Conservation (phyloP, 176 grass and related monocot species). For the Rhynchospora tenuis region DNA sequence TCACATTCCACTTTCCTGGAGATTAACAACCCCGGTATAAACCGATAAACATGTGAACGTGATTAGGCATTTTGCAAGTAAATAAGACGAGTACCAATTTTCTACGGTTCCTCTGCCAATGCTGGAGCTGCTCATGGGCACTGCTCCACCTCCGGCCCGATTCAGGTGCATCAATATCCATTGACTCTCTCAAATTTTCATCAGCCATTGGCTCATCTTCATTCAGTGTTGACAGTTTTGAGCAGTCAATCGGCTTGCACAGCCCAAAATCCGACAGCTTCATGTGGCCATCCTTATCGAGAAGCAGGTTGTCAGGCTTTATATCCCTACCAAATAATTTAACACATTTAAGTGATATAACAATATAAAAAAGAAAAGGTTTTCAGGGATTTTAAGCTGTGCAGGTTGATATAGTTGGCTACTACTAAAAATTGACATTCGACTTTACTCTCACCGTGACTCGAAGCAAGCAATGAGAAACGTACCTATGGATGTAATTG, state of each 20-base stretch:
- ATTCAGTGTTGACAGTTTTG: constrained; percentile 80
- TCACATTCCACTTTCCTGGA: neutral
- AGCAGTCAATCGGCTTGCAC: constrained; percentile 95
- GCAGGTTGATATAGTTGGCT: neutral
- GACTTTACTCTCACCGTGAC: neutral
- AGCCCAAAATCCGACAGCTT: constrained; percentile 96
- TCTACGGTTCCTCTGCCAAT: constrained; percentile 95
- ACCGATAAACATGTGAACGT: neutral
- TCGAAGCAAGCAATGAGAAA: constrained; percentile 22
- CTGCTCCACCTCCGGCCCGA: constrained; percentile 88
- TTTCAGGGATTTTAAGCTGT: neutral
- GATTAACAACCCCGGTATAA: neutral
- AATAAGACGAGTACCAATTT: constrained; percentile 58
- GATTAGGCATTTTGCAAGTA: neutral
- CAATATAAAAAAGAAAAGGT: neutral
- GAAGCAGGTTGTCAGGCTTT: constrained; percentile 92
- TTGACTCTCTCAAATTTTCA: constrained; percentile 79
- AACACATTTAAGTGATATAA: constrained; percentile 32
- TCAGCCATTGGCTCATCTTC: constrained; percentile 93
- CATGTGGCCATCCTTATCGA: constrained; percentile 97
- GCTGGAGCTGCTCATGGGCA: constrained; percentile 83
- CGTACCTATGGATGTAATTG: constrained; percentile 97
- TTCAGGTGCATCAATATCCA: constrained; percentile 71
- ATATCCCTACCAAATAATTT: constrained; percentile 74
- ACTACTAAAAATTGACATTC: neutral